These are phyloP conservation scores for Allomyces arbusculus DNA, from an alignment of 192 early-diverging fungal species.

Conservation along the genomic window DNA sequence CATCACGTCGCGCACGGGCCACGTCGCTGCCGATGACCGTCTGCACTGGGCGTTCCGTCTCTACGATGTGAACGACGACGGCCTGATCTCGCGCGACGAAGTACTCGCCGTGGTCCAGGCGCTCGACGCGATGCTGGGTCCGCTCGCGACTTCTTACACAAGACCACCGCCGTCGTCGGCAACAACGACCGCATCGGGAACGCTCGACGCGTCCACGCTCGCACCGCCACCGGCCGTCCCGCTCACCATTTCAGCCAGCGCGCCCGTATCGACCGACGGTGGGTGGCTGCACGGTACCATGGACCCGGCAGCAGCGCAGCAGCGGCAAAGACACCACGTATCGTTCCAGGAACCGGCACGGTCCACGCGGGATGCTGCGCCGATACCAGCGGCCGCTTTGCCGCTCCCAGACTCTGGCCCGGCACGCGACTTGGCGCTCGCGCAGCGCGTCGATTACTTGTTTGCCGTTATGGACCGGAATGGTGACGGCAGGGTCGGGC, in stretches of 20 bases:
- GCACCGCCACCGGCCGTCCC: not conserved
- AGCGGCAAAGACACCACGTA: no score
- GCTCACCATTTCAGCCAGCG: not conserved
- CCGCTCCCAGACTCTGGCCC: no score
- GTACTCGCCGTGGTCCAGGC: conserved; percentile 16
- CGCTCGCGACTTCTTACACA: not conserved
- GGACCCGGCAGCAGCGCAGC: no score
- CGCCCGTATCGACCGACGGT: no score
- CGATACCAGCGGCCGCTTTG: no score
- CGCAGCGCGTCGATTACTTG: no score
- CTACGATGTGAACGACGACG: conserved; percentile 81
- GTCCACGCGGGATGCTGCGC: no score
- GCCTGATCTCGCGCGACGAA: conserved; percentile 66
- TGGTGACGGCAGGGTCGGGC: no score
- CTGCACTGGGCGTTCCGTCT: conserved; percentile 53
- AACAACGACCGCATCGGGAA: not conserved
- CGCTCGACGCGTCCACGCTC: not conserved
- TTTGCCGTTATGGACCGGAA: no score
- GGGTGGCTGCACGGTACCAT: no score
- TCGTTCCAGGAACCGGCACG: no score
- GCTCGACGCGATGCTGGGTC: not conserved
- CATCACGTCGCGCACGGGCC: conserved; percentile 55
- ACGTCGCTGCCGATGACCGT: conserved; percentile 14
- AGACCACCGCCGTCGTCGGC: not conserved
- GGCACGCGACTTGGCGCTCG: no score